Evolutionary conservation across 192 early-diverging fungal species (phyloP).

Genomic region (Funneliformis mosseae): DNA sequence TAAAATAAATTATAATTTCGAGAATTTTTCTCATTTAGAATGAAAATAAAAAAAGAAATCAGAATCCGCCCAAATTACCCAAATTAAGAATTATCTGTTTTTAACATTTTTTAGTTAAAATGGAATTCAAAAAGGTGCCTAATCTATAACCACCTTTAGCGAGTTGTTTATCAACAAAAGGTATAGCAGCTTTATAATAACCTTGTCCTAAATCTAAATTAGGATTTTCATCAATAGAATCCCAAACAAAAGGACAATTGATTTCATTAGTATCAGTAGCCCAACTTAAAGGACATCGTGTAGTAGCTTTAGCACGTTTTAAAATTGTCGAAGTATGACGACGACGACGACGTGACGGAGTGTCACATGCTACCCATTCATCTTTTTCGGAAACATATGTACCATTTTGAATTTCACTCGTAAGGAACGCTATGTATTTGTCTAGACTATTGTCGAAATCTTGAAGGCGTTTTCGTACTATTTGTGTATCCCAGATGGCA

Average conservation of each 20-base stretch:
- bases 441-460: neutral
- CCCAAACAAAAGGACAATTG: constrained; percentile 24
- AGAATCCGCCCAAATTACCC: too few relatives aligned
- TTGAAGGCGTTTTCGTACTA: constrained; percentile 15
- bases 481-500: constrained; percentile 4
- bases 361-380: constrained; percentile 10
- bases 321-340: neutral
- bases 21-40: too few relatives aligned
- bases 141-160: constrained; percentile 22
- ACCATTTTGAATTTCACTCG: neutral
- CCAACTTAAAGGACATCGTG: constrained; percentile 15
- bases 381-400: neutral
- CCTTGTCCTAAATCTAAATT: neutral
- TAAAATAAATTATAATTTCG: too few relatives aligned
- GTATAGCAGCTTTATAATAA: constrained; percentile 5
- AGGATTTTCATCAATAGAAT: neutral
- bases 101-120: neutral
- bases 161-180: constrained; percentile 15
- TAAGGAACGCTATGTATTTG: constrained; percentile 2
- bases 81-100: too few relatives aligned
- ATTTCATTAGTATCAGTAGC: constrained; percentile 7
- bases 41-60: too few relatives aligned
- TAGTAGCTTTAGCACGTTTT: neutral
- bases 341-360: too few relatives aligned
- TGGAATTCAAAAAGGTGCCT: neutral